Conservation (phyloP, 345 rosid species). For the Ceriops zippeliana region DNA sequence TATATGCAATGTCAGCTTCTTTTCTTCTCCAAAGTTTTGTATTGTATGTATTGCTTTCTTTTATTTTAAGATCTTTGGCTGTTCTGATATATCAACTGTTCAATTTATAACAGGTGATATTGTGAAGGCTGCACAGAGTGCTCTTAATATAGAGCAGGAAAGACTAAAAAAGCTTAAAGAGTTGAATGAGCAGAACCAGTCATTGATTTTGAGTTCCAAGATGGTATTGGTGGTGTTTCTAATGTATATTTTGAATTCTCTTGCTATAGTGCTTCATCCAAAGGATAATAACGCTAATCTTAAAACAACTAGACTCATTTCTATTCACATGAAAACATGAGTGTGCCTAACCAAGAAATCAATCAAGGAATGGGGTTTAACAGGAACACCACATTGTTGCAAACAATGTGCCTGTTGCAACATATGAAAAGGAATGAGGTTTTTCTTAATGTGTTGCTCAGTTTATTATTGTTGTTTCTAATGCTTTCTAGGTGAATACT, state of each 20-base stretch:
- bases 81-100: not conserved
- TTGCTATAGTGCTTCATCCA: not conserved
- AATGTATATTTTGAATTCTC: not conserved
- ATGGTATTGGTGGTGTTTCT: constrained; percentile 39
- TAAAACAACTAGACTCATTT: no score
- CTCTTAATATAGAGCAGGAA: constrained; percentile 56
- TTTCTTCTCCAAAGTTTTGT: not conserved
- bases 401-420: no score
- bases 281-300: not conserved
- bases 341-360: no score
- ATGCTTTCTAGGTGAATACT: no score
- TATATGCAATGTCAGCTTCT: not conserved
- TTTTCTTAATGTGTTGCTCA: no score
- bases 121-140: constrained; percentile 65
- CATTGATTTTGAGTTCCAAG: constrained; percentile 40
- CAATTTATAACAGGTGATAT: constrained; percentile 38
- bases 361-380: no score
- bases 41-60: not conserved
- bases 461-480: no score
- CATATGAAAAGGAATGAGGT: no score
- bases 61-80: not conserved
- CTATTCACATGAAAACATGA: no score
- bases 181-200: constrained; percentile 44
- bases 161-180: constrained; percentile 65
- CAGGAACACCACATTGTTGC: no score